Evolutionary conservation across 345 rosid genomes (phyloP).

Genomic region (Eucalyptus fibrosa): DNA sequence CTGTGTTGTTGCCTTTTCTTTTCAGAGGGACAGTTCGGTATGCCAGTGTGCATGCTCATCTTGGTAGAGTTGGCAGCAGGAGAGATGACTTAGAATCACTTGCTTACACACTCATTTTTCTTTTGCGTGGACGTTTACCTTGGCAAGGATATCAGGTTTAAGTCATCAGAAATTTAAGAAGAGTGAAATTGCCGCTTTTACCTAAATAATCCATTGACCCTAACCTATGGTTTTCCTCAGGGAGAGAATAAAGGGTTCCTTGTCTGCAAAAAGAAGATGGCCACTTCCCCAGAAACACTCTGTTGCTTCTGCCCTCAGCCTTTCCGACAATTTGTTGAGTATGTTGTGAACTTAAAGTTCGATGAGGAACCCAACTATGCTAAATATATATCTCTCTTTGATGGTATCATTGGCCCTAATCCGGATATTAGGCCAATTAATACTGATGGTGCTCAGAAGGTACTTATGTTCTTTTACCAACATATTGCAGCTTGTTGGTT

Average conservation of each 20-base stretch:
- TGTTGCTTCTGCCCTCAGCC: slow-evolving; percentile 88
- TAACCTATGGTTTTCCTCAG: slow-evolving; percentile 27
- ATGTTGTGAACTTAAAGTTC: slow-evolving; percentile 84
- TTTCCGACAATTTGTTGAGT: slow-evolving; percentile 81
- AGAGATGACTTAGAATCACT: slow-evolving; percentile 97
- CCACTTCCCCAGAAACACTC: slow-evolving; percentile 85
- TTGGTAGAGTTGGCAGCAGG: slow-evolving; percentile 93
- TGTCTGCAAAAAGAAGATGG: slow-evolving; percentile 98
- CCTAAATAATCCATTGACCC: background rate
- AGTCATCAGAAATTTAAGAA: background rate
- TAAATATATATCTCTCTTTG: slow-evolving; percentile 80
- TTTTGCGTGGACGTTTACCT: slow-evolving; percentile 91
- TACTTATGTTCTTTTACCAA: slow-evolving; percentile 1
- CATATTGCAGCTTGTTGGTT: background rate
- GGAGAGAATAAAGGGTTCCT: slow-evolving; percentile 95
- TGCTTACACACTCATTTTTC: slow-evolving; percentile 95
- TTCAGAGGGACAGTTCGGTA: slow-evolving; percentile 93
- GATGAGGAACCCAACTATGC: slow-evolving; percentile 98
- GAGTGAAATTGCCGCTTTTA: background rate
- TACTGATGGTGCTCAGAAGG: slow-evolving; percentile 98
- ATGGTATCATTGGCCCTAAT: slow-evolving; percentile 84
- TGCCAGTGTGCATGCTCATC: slow-evolving; percentile 98
- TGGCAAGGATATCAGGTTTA: slow-evolving; percentile 98
- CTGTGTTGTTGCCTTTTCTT: background rate
- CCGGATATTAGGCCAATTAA: slow-evolving; percentile 94